A percentile compares a stretch with the other conserved stretches of the same genome.
These are phyloP conservation scores for Penstemon davidsonii DNA, from an alignment of 257 asterid genomes.

Conservation along the genomic window DNA sequence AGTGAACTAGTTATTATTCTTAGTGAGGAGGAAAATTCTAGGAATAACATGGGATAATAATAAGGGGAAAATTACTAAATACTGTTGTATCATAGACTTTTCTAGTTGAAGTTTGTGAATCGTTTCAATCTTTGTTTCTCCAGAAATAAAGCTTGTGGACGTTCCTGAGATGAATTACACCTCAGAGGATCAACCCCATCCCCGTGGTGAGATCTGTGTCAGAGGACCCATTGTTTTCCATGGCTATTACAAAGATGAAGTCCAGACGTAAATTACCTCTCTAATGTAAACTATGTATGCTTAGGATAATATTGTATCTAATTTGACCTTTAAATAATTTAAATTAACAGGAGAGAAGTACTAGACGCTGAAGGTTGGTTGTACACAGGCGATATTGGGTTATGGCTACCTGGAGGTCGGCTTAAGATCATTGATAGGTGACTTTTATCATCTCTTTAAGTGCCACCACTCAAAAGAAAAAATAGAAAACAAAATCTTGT, in stretches of 20 bases:
- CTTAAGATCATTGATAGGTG: constrained; percentile 83
- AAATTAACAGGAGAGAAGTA: constrained; percentile 60
- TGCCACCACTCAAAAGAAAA: neutral
- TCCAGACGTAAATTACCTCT: constrained; percentile 50
- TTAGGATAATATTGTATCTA: constrained; percentile 5
- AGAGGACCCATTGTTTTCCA: constrained; percentile 74
- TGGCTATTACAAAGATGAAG: constrained; percentile 76
- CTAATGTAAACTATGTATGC: neutral
- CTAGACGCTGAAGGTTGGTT: constrained; percentile 73
- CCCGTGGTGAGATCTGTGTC: constrained; percentile 86
- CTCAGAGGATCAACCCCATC: constrained; percentile 70
- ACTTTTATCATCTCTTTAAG: neutral
- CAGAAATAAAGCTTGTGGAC: constrained; percentile 78
- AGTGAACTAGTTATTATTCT: neutral
- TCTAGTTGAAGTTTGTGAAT: neutral
- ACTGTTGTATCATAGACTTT: neutral
- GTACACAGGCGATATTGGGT: constrained; percentile 85
- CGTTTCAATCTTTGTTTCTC: neutral
- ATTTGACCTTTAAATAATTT: neutral
- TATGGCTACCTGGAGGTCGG: constrained; percentile 79
- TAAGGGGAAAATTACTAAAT: neutral
- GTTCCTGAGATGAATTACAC: constrained; percentile 86
- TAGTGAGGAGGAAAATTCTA: neutral
- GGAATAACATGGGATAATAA: neutral
- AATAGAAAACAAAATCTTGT: neutral